Evolutionary conservation across 495 filamentous ascomycete species (phyloP).

Genomic region (Poronia punctata): DNA sequence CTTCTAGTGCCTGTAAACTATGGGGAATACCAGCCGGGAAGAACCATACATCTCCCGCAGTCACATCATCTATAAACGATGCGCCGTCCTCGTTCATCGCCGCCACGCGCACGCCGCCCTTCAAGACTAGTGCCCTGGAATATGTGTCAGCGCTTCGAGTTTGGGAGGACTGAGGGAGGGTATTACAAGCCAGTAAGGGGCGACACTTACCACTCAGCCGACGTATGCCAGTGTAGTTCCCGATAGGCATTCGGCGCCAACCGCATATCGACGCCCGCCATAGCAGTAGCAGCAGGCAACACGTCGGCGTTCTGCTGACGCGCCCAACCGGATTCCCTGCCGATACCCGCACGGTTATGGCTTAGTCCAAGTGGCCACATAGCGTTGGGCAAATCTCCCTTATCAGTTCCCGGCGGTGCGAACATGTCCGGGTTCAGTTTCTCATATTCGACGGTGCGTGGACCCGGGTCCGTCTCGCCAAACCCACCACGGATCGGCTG

Average conservation of each 20-base stretch:
- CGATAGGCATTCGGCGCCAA: conserved; percentile 59
- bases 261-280: conserved; percentile 77
- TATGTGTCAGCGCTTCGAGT: conserved; percentile 4
- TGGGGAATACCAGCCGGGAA: conserved; percentile 62
- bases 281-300: conserved; percentile 55
- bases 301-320: conserved; percentile 58
- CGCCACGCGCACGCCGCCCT: conserved; percentile 55
- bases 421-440: conserved; percentile 58
- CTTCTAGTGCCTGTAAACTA: conserved; percentile 57
- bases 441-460: conserved; percentile 55
- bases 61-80: conserved; percentile 60
- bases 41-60: conserved; percentile 64
- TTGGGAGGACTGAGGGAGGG: too few relatives aligned
- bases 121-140: conserved; percentile 47
- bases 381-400: conserved; percentile 55
- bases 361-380: conserved; percentile 69
- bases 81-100: conserved; percentile 57
- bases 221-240: conserved; percentile 69
- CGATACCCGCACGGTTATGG: conserved; percentile 51
- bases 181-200: too few relatives aligned
- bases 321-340: conserved; percentile 56
- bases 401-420: conserved; percentile 60
- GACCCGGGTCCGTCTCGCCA: conserved; percentile 57
- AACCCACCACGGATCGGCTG: conserved; percentile 59
- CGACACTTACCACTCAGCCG: conserved; percentile 51